Evolutionary conservation across 371 early-diverging fungal species (phyloP), one percentile per base, ranked within the genome.

Genomic region (Actinomortierella ambigua): DNA sequence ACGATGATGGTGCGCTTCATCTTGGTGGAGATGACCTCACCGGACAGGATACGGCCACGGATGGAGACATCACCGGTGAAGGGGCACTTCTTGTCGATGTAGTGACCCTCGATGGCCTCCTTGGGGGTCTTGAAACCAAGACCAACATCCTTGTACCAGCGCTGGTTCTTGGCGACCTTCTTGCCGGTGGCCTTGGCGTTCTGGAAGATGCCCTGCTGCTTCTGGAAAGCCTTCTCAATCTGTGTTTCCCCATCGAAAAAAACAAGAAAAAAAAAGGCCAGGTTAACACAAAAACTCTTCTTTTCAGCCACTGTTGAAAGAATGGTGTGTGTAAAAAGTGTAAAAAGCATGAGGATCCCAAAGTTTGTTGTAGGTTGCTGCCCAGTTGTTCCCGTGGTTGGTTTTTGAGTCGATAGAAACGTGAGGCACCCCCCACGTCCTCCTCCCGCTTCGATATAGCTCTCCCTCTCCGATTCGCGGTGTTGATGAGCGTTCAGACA

Each of bases 71-170:
- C 90, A 77, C 98, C 93, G 69, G 98, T 97, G 95, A 99, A 99
- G 75, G 99, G 99, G 90, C 99, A 99, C 92, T 99, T 99, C 90
- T 99, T 99, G 87, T 99, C 99, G 64, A 99, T 94, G 91, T 99
- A 99, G 82, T 82, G 81, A 75, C 94, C 94, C 68, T 91, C 90
- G 79, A 95, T 95, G 76, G 99, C 99, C 79, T 97, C 98, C 81
- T 91, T 88, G 76, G 99, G 99, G 80, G 98, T 99, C 91, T 97
- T 97, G 92, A 97, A 97, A 67, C 99, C 99, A 65, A 96, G 90
- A 83, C 99, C 99, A 69, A 99, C 94, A 76, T 98, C 96, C 88
- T 96, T 97, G 92, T 90, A 93, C 95, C 97, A 98, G 76, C 94
- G 88, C 63, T 60, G 50, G 78, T 84, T 85, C 85, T 85, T 88